Conservation (phyloP, 2,329 filamentous ascomycete species). For the Diaporthe amygdali region DNA sequence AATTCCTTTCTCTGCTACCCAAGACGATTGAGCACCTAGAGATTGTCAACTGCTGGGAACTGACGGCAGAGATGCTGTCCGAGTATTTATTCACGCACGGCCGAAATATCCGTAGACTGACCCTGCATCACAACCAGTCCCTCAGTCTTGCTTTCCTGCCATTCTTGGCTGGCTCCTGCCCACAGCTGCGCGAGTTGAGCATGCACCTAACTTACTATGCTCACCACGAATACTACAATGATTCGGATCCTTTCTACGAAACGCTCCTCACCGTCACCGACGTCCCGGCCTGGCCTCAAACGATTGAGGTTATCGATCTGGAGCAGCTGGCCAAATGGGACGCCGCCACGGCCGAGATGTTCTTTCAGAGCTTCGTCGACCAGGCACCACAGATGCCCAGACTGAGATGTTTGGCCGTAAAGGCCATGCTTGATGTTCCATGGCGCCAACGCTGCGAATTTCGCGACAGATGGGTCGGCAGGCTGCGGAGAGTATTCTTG, state of each 20-base stretch:
- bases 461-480: conserved; percentile 77
- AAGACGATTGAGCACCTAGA: conserved; percentile 69
- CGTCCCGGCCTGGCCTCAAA: conserved; percentile 78
- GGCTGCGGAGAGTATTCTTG: conserved; percentile 70
- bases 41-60: conserved; percentile 78
- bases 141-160: conserved; percentile 78
- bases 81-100: conserved; percentile 73
- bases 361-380: conserved; percentile 80
- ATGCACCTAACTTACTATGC: conserved; percentile 84
- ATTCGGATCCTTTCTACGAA: conserved; percentile 78
- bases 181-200: conserved; percentile 70
- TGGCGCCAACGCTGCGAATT: conserved; percentile 86
- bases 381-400: conserved; percentile 68
- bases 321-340: conserved; percentile 79
- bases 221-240: conserved; percentile 68
- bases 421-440: conserved; percentile 77
- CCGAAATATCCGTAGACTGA: conserved; percentile 67
- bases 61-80: conserved; percentile 70
- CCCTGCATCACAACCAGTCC: conserved; percentile 79
- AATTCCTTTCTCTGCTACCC: conserved; percentile 73
- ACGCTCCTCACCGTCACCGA: conserved; percentile 68
- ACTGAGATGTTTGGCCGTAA: conserved; percentile 74
- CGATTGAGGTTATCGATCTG: conserved; percentile 74
- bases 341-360: conserved; percentile 71
- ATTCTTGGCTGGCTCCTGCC: conserved; percentile 69